These are phyloP conservation scores for Trichoderma brevicompactum DNA, from an alignment of 2,329 filamentous ascomycete species.

Conservation along the genomic window DNA sequence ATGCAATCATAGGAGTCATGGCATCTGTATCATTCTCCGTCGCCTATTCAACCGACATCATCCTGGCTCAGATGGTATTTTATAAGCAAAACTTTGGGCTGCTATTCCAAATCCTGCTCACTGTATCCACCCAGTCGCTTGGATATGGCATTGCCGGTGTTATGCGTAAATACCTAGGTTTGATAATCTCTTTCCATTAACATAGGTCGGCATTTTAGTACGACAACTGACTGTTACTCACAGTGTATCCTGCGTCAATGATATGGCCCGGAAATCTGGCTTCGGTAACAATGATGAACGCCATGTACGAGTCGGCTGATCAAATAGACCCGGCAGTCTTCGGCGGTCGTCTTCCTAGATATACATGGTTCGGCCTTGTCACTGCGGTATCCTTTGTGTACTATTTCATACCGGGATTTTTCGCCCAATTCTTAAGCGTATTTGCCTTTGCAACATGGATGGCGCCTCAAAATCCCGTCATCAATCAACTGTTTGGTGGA, in stretches of 20 bases:
- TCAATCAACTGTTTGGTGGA: conserved; percentile 77
- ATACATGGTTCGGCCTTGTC: conserved; percentile 65
- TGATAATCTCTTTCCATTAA: conserved; percentile 30
- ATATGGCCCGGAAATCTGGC: conserved; percentile 74
- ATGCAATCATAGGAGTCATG: conserved; percentile 70
- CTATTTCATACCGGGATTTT: conserved; percentile 71
- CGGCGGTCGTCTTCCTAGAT: conserved; percentile 69
- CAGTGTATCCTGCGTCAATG: conserved; percentile 70
- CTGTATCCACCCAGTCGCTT: conserved; percentile 69
- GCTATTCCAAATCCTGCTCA: conserved; percentile 67
- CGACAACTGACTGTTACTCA: not conserved
- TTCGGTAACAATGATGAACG: conserved; percentile 69
- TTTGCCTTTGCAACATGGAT: conserved; percentile 77
- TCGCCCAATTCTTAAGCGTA: conserved; percentile 70
- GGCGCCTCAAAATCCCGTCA: conserved; percentile 65
- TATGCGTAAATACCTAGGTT: conserved; percentile 66
- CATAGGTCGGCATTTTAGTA: not conserved
- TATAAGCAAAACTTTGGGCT: conserved; percentile 73
- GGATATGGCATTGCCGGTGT: conserved; percentile 72
- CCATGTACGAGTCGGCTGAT: conserved; percentile 68
- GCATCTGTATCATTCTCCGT: conserved; percentile 71
- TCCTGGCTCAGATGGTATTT: conserved; percentile 71
- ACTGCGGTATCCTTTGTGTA: conserved; percentile 64
- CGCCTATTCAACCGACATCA: conserved; percentile 75
- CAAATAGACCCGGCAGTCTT: conserved; percentile 55